Conservation (phyloP, 2,329 filamentous ascomycete genomes). For the Fusarium tuaranense region DNA sequence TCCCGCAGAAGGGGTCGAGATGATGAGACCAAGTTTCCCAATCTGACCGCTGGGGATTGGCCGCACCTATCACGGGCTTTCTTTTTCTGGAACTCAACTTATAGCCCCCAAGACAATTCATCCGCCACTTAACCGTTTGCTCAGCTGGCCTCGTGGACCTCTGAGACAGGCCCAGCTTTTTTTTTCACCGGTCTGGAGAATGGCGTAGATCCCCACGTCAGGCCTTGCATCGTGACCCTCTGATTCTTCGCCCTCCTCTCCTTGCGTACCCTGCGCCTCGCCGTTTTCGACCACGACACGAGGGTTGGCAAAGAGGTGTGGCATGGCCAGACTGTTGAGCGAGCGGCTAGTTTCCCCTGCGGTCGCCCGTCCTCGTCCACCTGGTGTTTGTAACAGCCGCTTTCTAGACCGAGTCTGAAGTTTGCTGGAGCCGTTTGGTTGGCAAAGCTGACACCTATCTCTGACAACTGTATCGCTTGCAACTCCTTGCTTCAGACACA, state of each 20-base stretch:
- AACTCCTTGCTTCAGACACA: background rate
- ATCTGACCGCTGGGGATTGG: constrained; percentile 22
- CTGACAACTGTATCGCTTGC: background rate
- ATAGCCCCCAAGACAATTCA: constrained; percentile 8
- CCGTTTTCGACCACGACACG: constrained; percentile 25
- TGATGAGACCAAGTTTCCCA: constrained; percentile 22
- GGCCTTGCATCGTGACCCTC: constrained; percentile 30
- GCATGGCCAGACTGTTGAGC: constrained; percentile 11
- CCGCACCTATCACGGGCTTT: constrained; percentile 32
- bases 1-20: constrained; percentile 18
- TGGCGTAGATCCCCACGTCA: constrained; percentile 37
- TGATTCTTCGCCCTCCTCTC: constrained; percentile 4
- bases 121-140: constrained; percentile 21
- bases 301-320: constrained; percentile 10
- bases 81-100: background rate
- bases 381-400: background rate
- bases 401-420: constrained; percentile 1
- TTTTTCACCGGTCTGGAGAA: constrained; percentile 42
- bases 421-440: background rate
- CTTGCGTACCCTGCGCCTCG: constrained; percentile 30
- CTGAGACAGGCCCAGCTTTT: constrained; percentile 31
- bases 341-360: constrained; percentile 2
- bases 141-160: constrained; percentile 34
- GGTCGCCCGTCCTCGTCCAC: constrained; percentile 14
- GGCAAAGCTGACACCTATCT: background rate